Percentiles rank a stretch among this genome's conserved stretches.
These are phyloP conservation scores for Gastrolobium bilobum DNA, from an alignment of 306 rosid species.

Conservation along the genomic window DNA sequence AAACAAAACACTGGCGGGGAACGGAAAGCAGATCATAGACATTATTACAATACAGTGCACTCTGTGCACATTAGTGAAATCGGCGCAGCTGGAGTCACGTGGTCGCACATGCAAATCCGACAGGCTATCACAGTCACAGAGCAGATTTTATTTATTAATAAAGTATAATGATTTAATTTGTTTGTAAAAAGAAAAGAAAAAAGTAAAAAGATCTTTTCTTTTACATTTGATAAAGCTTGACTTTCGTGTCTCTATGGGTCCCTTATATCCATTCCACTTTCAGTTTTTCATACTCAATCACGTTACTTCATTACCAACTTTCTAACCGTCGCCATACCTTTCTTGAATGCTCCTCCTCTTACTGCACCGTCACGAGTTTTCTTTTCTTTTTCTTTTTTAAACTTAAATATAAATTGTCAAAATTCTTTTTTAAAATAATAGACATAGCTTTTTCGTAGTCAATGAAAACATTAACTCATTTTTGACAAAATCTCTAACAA, in stretches of 20 bases:
- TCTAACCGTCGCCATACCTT: neutral
- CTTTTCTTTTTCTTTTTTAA: neutral
- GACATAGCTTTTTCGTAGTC: no score
- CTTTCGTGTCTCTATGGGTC: constrained; percentile 12
- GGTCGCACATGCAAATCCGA: constrained; percentile 49
- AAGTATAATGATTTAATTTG: constrained; percentile 14
- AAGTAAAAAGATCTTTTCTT: neutral
- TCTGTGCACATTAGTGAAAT: constrained; percentile 14
- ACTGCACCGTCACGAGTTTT: constrained; percentile 5
- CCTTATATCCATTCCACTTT: constrained; percentile 17
- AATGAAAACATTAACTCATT: no score
- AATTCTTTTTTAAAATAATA: no score
- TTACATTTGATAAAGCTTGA: constrained; percentile 11
- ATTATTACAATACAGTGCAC: neutral
- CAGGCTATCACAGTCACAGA: constrained; percentile 19
- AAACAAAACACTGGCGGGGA: neutral
- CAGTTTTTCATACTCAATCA: neutral
- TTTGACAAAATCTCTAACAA: no score
- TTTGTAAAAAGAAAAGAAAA: neutral
- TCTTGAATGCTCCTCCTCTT: neutral
- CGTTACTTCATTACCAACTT: neutral
- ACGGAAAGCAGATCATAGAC: neutral
- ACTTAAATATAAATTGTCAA: no score
- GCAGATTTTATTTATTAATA: constrained; percentile 30
- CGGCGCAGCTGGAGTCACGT: constrained; percentile 32